phyloP scores from a whole-genome alignment of 176 grass and related monocot species.

The Cenchrus purpureus region DNA sequence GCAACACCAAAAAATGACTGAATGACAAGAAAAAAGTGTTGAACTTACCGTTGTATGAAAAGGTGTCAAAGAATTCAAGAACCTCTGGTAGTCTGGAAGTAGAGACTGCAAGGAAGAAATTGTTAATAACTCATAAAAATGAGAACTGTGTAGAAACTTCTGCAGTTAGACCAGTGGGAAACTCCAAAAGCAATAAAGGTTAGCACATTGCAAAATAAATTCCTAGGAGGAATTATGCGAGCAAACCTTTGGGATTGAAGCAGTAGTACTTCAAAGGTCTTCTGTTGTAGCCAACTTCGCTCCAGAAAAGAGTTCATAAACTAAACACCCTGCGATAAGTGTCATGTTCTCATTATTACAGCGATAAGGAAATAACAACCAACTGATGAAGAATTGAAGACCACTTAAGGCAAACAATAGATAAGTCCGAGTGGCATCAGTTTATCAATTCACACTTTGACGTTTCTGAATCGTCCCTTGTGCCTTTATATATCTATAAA shows the following conservation, averaged over 20 bases:
- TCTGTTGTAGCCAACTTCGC: constrained; percentile 89
- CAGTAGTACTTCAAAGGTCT: constrained; percentile 80
- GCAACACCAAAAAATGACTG: neutral
- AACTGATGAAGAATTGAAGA: constrained; percentile 9
- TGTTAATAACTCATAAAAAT: constrained; percentile 24
- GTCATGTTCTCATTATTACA: constrained; percentile 38
- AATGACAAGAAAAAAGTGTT: constrained; percentile 30
- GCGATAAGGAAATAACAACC: constrained; percentile 28
- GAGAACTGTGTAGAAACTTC: neutral
- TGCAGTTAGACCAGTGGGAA: neutral
- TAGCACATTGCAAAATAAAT: constrained; percentile 6
- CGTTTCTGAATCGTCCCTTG: neutral
- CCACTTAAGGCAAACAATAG: constrained; percentile 9
- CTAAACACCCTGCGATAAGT: constrained; percentile 82
- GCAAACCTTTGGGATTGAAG: constrained; percentile 91
- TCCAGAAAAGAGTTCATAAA: constrained; percentile 92
- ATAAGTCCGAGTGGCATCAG: neutral
- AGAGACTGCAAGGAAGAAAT: constrained; percentile 65
- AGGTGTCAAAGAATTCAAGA: constrained; percentile 77
- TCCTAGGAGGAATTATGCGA: neutral
- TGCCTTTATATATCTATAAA: constrained; percentile 15
- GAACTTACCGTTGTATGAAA: constrained; percentile 78
- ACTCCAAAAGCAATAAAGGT: constrained; percentile 40
- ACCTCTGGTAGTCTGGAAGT: constrained; percentile 99
- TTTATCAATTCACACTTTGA: constrained; percentile 22